Evolutionary conservation across 306 rosid species (phyloP).

Genomic region (Oxytropis ochrocephala): DNA sequence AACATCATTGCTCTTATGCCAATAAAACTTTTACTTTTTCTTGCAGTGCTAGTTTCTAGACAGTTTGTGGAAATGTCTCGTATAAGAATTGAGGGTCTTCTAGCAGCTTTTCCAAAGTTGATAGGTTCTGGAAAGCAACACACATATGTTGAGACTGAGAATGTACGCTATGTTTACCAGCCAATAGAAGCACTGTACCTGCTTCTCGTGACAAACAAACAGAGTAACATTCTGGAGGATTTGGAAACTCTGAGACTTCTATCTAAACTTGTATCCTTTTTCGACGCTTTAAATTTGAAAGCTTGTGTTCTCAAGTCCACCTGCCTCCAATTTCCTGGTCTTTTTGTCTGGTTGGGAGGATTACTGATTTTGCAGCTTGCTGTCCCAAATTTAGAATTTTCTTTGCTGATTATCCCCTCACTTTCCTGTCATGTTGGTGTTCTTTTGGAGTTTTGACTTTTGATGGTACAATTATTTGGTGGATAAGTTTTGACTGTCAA

Average conservation of each 20-base stretch:
- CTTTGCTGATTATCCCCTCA: not conserved
- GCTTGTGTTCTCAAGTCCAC: not conserved
- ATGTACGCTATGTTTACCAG: constrained; percentile 95
- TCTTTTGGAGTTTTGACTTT: not conserved
- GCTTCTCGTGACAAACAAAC: constrained; percentile 94
- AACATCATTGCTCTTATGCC: not conserved
- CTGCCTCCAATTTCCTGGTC: constrained; percentile 4
- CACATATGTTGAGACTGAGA: constrained; percentile 91
- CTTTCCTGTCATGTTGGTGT: not conserved
- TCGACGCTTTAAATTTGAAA: constrained; percentile 11
- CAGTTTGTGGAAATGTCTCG: constrained; percentile 94
- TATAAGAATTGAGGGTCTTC: constrained; percentile 94
- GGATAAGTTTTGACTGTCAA: too few species aligned
- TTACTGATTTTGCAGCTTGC: not conserved
- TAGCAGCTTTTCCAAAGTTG: constrained; percentile 95
- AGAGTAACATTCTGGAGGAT: constrained; percentile 94
- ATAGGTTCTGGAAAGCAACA: constrained; percentile 95
- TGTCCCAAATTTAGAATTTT: constrained; percentile 5
- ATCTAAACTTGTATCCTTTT: constrained; percentile 91
- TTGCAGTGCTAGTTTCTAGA: constrained; percentile 87
- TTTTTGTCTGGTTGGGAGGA: not conserved
- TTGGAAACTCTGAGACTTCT: constrained; percentile 88
- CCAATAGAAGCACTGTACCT: constrained; percentile 88
- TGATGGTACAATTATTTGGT: not conserved
- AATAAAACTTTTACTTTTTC: not conserved